phyloP scores from a whole-genome alignment of 805 yeast genomes.

The Cephaloascus fragrans region DNA sequence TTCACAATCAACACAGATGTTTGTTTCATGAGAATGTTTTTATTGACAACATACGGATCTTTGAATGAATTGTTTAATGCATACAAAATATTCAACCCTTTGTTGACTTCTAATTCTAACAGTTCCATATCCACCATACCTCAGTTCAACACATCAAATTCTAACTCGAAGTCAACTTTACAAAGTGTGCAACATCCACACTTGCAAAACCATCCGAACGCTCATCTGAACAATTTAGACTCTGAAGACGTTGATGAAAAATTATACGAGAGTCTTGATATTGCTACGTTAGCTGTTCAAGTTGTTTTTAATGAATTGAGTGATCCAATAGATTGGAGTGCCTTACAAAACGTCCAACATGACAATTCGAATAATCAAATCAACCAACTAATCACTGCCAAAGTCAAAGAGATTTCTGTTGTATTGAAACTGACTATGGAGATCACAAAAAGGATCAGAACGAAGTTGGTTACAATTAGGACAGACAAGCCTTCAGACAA shows the following conservation, averaged over 20 bases:
- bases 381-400: slow-evolving; percentile 40
- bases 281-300: slow-evolving; percentile 61
- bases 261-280: slow-evolving; percentile 51
- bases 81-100: slow-evolving; percentile 32
- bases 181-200: background rate
- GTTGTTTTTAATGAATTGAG: slow-evolving; percentile 71
- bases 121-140: slow-evolving; percentile 1
- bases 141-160: slow-evolving; percentile 1
- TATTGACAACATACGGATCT: slow-evolving; percentile 51
- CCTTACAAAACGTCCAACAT: slow-evolving; percentile 33
- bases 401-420: slow-evolving; percentile 66
- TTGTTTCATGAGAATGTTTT: slow-evolving; percentile 54
- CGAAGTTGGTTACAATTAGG: slow-evolving; percentile 40
- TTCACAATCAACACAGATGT: slow-evolving; percentile 53
- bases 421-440: slow-evolving; percentile 78
- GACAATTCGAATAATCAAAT: slow-evolving; percentile 8
- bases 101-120: slow-evolving; percentile 2
- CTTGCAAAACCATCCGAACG: background rate
- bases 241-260: slow-evolving; percentile 54
- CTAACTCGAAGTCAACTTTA: slow-evolving; percentile 1
- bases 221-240: slow-evolving; percentile 7
- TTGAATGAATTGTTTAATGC: slow-evolving; percentile 63
- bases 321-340: slow-evolving; percentile 55
- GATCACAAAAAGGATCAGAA: slow-evolving; percentile 57
- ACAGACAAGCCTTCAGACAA: slow-evolving; percentile 44